Percentiles rank a stretch among this genome's conserved stretches.
These are phyloP conservation scores for Tulasnella sp. DNA, from an alignment of 768 basidiomycete species.

Conservation along the genomic window DNA sequence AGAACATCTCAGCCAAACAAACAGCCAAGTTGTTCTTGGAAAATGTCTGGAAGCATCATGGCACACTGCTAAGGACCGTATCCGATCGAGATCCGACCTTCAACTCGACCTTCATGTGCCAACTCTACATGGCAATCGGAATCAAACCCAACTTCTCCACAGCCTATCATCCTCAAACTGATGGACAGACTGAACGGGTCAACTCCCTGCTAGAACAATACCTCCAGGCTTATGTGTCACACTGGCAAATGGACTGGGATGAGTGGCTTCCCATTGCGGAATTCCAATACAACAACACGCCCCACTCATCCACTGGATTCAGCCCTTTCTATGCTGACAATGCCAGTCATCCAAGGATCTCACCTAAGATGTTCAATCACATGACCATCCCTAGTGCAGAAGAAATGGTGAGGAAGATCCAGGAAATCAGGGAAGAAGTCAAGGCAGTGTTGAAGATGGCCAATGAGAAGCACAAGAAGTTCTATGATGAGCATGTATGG, in stretches of 20 bases:
- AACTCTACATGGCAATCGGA: not conserved
- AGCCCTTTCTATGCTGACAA: not conserved
- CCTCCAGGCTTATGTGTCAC: not conserved
- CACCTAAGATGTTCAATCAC: not conserved
- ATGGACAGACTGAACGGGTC: slow-evolving; percentile 4
- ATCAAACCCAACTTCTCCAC: not conserved
- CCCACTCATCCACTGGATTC: not conserved
- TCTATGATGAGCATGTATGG: not conserved
- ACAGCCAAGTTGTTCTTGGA: slow-evolving; percentile 2
- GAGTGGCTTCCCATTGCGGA: not conserved
- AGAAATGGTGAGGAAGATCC: not conserved
- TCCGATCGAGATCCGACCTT: not conserved
- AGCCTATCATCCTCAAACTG: slow-evolving; percentile 6
- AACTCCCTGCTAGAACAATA: not conserved
- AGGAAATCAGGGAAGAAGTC: not conserved
- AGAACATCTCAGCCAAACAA: not conserved
- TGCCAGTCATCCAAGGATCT: not conserved
- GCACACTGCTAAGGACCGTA: not conserved
- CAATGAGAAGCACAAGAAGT: not conserved
- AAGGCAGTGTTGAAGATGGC: not conserved
- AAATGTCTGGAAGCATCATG: slow-evolving; percentile 4
- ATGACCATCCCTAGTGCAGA: not conserved
- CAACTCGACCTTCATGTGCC: not conserved
- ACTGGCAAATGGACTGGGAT: not conserved
- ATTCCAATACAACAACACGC: slow-evolving; percentile 1